Evolutionary conservation across 148 eudicot species (phyloP).

Genomic region (Rhododendron henanense): DNA sequence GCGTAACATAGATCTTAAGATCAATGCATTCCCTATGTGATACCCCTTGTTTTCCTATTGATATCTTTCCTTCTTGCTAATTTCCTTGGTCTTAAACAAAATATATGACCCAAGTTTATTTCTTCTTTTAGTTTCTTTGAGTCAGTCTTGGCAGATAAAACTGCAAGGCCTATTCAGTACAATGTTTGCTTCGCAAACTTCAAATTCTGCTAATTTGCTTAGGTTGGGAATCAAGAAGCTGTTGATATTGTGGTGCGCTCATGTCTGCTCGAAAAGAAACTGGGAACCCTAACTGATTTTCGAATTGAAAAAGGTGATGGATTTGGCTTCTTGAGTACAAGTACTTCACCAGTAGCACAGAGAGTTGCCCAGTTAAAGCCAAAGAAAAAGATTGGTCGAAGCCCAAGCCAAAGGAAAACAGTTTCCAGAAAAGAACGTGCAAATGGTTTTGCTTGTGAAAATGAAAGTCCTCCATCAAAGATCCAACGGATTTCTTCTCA

Average conservation of each 20-base stretch:
- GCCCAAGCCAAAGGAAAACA: conserved; percentile 28
- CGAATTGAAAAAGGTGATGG: conserved; percentile 26
- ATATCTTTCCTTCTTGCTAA: background rate
- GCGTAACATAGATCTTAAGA: background rate
- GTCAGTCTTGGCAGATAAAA: background rate
- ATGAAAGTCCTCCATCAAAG: conserved; percentile 41
- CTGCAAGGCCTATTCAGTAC: background rate
- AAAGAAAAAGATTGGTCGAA: conserved; percentile 28
- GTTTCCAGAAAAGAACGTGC: conserved; percentile 14
- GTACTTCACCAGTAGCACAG: conserved; percentile 46
- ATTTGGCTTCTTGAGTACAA: conserved; percentile 25
- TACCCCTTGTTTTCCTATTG: background rate
- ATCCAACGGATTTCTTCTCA: conserved; percentile 34
- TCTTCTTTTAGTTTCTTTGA: background rate
- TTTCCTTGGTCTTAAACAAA: background rate
- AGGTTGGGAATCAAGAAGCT: conserved; percentile 89
- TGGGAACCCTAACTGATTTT: conserved; percentile 10
- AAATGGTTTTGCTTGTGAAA: conserved; percentile 33
- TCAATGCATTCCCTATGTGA: background rate
- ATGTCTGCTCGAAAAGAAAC: conserved; percentile 29
- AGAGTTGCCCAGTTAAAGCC: conserved; percentile 41
- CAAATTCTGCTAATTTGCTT: conserved; percentile 2
- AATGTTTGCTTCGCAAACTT: background rate
- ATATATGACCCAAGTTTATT: background rate
- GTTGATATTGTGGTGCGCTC: conserved; percentile 48